Percentiles rank a stretch among this genome's conserved stretches.
These are phyloP conservation scores for Pseudomonodictys pantanalensis DNA, from an alignment of 495 filamentous ascomycete species.

Conservation along the genomic window DNA sequence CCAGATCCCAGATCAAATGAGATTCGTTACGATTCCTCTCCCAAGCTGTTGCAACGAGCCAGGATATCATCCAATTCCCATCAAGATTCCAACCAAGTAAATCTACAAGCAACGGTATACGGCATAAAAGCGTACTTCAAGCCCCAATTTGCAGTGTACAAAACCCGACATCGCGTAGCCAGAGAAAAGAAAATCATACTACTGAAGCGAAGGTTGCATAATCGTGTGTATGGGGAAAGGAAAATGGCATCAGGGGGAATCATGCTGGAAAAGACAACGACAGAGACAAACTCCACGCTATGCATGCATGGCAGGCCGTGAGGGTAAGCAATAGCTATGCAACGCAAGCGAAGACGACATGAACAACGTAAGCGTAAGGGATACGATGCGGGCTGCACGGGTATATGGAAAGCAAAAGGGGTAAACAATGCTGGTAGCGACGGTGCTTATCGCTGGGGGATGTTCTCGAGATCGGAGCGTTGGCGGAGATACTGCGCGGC, in stretches of 20 bases:
- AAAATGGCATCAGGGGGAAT: background rate
- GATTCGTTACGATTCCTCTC: slow-evolving; percentile 7
- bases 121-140: background rate
- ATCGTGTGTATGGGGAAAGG: background rate
- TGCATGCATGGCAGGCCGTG: slow-evolving; percentile 24
- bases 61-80: background rate
- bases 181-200: background rate
- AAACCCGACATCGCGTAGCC: background rate
- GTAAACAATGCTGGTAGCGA: background rate
- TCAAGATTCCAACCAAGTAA: background rate
- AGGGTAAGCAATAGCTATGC: background rate
- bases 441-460: slow-evolving; percentile 35
- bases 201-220: background rate
- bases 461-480: slow-evolving; percentile 57
- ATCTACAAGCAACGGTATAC: background rate
- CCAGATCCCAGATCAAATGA: slow-evolving; percentile 1
- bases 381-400: background rate
- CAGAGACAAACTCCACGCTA: slow-evolving; percentile 21
- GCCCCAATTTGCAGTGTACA: background rate
- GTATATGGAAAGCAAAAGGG: slow-evolving; percentile 1
- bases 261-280: background rate
- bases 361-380: background rate
- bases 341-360: background rate
- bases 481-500: slow-evolving; percentile 82
- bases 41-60: background rate